Conservation (phyloP, 495 filamentous ascomycete genomes). For the Penicillium daleae region DNA sequence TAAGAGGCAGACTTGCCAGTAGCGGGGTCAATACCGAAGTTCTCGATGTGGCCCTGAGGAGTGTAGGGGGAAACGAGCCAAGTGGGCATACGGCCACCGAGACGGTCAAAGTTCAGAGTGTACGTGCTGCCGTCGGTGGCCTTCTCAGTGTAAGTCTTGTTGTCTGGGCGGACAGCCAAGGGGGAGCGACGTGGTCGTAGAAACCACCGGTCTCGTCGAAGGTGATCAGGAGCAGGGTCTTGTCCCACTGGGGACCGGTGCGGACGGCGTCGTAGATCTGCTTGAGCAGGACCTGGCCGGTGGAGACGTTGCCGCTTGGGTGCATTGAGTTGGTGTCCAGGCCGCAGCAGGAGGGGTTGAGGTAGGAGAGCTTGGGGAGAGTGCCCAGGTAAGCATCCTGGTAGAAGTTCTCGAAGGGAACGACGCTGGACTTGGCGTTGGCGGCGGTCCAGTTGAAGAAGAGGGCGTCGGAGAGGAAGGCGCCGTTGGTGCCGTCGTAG, state of each 20-base stretch:
- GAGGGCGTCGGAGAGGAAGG: slow-evolving; percentile 38
- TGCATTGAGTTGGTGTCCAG: slow-evolving; percentile 55
- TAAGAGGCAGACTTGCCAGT: slow-evolving; percentile 42
- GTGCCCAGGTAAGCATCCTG: slow-evolving; percentile 45
- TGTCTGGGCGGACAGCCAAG: slow-evolving; percentile 46
- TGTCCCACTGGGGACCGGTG: slow-evolving; percentile 50
- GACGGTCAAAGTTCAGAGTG: slow-evolving; percentile 54
- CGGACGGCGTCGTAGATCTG: slow-evolving; percentile 56
- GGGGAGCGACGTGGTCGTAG: slow-evolving; percentile 57
- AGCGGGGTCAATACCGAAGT: slow-evolving; percentile 43
- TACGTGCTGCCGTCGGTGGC: slow-evolving; percentile 44
- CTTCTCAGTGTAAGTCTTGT: slow-evolving; percentile 50
- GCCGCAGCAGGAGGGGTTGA: slow-evolving; percentile 59
- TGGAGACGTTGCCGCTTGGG: slow-evolving; percentile 49
- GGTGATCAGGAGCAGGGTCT: slow-evolving; percentile 53
- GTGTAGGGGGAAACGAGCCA: slow-evolving; percentile 56
- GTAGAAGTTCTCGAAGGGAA: slow-evolving; percentile 47
- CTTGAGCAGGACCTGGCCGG: slow-evolving; percentile 56
- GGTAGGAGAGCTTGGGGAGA: slow-evolving; percentile 53
- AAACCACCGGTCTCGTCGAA: slow-evolving; percentile 58
- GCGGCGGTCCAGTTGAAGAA: slow-evolving; percentile 52
- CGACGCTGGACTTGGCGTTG: slow-evolving; percentile 39
- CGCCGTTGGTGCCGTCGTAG: slow-evolving; percentile 50
- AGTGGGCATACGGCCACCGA: slow-evolving; percentile 58
- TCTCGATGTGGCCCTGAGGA: slow-evolving; percentile 46